Evolutionary conservation across 2,329 filamentous ascomycete species (phyloP), one percentile per base, ranked within the genome.

Genomic region (Pseudocercospora fuligena): DNA sequence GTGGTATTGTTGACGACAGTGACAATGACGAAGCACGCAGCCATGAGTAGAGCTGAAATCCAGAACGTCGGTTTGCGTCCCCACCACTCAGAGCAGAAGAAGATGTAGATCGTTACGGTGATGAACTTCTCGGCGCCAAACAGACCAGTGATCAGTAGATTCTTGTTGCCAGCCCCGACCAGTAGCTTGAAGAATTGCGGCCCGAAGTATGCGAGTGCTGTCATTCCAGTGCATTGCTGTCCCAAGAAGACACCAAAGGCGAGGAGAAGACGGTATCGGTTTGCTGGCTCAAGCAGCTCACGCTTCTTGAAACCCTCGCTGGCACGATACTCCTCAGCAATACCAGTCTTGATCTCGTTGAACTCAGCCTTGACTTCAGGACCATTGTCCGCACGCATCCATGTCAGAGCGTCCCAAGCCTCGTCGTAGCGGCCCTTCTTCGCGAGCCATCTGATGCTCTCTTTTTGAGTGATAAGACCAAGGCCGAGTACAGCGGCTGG

Each of bases 101-200:
- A 65, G 27, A 87, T 82, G 60, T 87, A 87, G 16, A 80, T 67
- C 0, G 81, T 78, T 61, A 84, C 21, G 80, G 63, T 82, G 9
- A 80, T 72, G 23, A 87, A 85, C 69, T 87, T 87, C 64, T 86
- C 77, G 0, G 82, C 83, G 8, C 84, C 85, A 68, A 86, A 87
- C 40, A 87, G 82, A 2, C 82, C 84, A 0, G 84, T 86, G 19
- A 87, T 73, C 1, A 87, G 74, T 2, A 87, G 78, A 51, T 81
- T 80, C 61, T 80, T 76, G 47, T 81, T 78, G 0, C 80, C 81
- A 8, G 76, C 73, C 3, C 83, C 83, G 9, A 86, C 82, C 3
- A 86, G 79, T 0, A 86, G 75, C 23, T 81, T 81, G 73, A 87
- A 86, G 74, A 86, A 86, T 71, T 87, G 85, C 3, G 85, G 84